phyloP scores from a whole-genome alignment of 2,329 filamentous ascomycete genomes.

The Colletotrichum chlorophyti region DNA sequence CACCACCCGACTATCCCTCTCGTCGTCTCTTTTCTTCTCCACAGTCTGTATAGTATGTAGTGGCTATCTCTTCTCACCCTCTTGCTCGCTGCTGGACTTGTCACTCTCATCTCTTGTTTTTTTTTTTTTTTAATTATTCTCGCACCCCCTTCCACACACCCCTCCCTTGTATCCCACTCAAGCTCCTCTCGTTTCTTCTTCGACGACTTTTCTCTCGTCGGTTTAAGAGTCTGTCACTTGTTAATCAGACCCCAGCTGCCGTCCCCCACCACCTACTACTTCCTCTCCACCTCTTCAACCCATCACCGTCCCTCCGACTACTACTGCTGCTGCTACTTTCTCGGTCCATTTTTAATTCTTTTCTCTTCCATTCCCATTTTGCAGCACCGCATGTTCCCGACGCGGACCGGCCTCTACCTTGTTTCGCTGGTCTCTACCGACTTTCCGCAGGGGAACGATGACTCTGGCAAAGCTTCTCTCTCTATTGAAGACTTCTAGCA shows the following conservation, averaged over 20 bases:
- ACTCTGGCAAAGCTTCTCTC: conserved; percentile 44
- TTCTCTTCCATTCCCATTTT: conserved; percentile 33
- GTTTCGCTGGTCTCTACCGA: conserved; percentile 34
- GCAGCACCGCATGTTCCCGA: conserved; percentile 44
- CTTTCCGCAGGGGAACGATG: conserved; percentile 44
- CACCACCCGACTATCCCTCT: conserved; percentile 1
- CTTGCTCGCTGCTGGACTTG: conserved; percentile 7
- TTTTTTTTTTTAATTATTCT: conserved; percentile 14
- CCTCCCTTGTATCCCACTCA: conserved; percentile 14
- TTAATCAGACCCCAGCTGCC: conserved; percentile 31
- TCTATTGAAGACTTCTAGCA: conserved; percentile 44
- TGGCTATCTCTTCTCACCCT: conserved; percentile 7
- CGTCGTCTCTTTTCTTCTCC: conserved; percentile 27
- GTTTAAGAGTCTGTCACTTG: conserved; percentile 31
- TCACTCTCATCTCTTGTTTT: conserved; percentile 10
- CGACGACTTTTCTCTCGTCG: conserved; percentile 26
- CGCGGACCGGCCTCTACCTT: conserved; percentile 43
- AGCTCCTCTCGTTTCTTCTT: conserved; percentile 27
- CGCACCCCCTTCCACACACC: conserved; percentile 23
- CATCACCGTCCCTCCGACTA: conserved; percentile 29
- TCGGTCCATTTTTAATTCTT: conserved; percentile 32
- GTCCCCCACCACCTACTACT: conserved; percentile 29
- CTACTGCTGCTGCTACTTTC: conserved; percentile 28
- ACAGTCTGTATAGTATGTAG: conserved; percentile 19
- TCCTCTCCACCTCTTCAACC: conserved; percentile 31